Conservation (phyloP, 495 filamentous ascomycete species). For the Stereocaulon alpinum region DNA sequence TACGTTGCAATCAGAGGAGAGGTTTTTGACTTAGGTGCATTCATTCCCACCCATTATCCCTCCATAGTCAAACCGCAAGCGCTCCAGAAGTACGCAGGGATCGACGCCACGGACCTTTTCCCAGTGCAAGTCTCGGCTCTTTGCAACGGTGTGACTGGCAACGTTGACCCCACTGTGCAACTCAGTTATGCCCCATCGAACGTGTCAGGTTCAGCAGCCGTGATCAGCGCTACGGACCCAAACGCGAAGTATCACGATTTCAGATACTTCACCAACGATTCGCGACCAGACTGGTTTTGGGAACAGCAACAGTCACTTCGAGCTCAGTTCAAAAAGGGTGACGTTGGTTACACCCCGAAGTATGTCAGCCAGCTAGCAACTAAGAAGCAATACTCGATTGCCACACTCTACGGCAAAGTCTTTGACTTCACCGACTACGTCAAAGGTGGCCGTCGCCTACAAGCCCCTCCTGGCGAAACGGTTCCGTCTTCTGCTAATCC, state of each 20-base stretch:
- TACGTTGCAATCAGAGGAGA: conserved; percentile 79
- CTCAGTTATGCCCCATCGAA: conserved; percentile 77
- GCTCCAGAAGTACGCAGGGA: conserved; percentile 70
- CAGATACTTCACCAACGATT: conserved; percentile 70
- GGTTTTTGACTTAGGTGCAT: conserved; percentile 73
- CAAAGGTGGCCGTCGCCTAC: conserved; percentile 58
- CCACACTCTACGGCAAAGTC: conserved; percentile 66
- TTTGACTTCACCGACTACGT: conserved; percentile 90
- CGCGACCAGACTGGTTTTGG: conserved; percentile 78
- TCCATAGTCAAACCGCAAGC: conserved; percentile 53
- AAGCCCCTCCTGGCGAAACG: conserved; percentile 41
- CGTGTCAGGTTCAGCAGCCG: conserved; percentile 49
- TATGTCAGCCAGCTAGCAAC: conserved; percentile 62
- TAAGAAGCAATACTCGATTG: conserved; percentile 56
- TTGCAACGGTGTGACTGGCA: conserved; percentile 64
- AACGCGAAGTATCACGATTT: conserved; percentile 90
- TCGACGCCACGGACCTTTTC: conserved; percentile 80
- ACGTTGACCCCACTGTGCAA: conserved; percentile 58
- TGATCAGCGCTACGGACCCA: conserved; percentile 55
- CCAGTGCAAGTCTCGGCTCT: conserved; percentile 90
- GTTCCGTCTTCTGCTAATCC: conserved; percentile 43
- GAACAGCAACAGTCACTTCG: conserved; percentile 73
- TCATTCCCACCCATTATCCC: conserved; percentile 73
- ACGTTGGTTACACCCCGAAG: conserved; percentile 70
- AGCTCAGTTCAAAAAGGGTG: conserved; percentile 74